Base-by-base conservation (phyloP, 2,329 filamentous ascomycete genomes). In the Aspergillus floridensis region DNA sequence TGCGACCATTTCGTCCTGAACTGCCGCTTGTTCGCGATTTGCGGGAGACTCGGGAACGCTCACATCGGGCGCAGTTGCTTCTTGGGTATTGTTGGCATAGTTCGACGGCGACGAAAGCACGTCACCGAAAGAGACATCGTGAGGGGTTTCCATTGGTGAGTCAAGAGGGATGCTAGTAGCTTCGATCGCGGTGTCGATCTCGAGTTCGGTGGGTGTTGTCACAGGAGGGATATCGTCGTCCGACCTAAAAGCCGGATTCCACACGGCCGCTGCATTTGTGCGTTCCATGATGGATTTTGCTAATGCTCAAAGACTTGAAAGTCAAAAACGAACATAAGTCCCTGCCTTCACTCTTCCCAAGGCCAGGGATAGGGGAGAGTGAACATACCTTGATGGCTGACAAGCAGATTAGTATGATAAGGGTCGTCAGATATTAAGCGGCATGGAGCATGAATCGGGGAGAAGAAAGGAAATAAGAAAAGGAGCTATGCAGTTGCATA, bases 231-330 rank as follows among this genome's bases (percentile, higher is more conserved):
- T 60, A 56, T 68, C 59, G 47, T 68, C 62, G 24, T 84, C 78
- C 41, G 79, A 78, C 68, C 81, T 75, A 61, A 83, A 71, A 21
- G 84, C 83, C 49, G 84, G 83, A 75, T 86, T 82, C 84, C 84
- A 86, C 21, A 79, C 79, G 56, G 77, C 68, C 12, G 56, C 56
- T 41, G 51, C 56, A 35, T 66, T 64, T 49, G 58, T 64, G 58
- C 68, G 58, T 52, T 67, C 65, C 68, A 74, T 73, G 31, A 10
- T 44, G 14, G 5, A 49, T 65, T 29, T 29, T 53, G 56, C 48
- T 55, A 50, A n/a, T 50, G 46, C 29, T 56, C 46, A 47, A 31
- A 49, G 41, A 26, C 57, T 58, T 29, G 26, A 8, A 6, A 29
- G 60, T 49, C 60, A 56, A 49, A 57, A 46, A 49, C 53, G 52